Base-by-base conservation (phyloP, 768 basidiomycete species). In the Russula emetica region DNA sequence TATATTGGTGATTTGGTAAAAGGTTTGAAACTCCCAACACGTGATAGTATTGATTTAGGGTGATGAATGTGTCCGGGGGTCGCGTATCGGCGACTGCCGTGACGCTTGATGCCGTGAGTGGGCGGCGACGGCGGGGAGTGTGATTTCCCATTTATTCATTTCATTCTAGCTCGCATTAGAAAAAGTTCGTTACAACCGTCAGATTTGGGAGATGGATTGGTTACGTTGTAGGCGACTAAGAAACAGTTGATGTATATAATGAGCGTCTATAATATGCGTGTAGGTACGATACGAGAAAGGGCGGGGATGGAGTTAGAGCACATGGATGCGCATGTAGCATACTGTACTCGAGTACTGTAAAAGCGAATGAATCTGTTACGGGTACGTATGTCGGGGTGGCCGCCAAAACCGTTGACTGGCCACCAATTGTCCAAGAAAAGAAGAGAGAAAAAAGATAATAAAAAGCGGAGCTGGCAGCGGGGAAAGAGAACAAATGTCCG, bases 181-280 rank as follows among this genome's bases (percentile, higher is more conserved):
- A 36, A 11, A 36, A 36, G 1, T 36, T 13, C 16, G 40, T 20
- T 42, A 42, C 40, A 42, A 2, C 42, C 20, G 4, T 47, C 45
- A 22, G 45, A 45, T 45, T 47, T 22, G 22, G 1, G 22, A 22
- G 45, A 47, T 22, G 22, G n/a, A 22, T 47, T 47, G n/a, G 45
- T 47, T 45, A 22, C 44, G n/a, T 22, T 22, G 9, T 47, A 47
- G n/a, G 45, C 22, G 22, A 47, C 45, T 47, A 47, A 36, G 24
- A 20, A 30, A 60, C 20, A 2, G 28, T 34, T 30, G 38, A 7
- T 40, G 30, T 53, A 44, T 60, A 53, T 30, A 32, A 16, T 44
- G 51, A 53, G 60, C 36, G 58, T 52, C 38, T 52, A 51, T 52
- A 28, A 49, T 50, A 30, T 24, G 51, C 22, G 24, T 18, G 47